These are phyloP conservation scores for Fomitopsis serialis DNA, from an alignment of 768 basidiomycete genomes.

Conservation along the genomic window DNA sequence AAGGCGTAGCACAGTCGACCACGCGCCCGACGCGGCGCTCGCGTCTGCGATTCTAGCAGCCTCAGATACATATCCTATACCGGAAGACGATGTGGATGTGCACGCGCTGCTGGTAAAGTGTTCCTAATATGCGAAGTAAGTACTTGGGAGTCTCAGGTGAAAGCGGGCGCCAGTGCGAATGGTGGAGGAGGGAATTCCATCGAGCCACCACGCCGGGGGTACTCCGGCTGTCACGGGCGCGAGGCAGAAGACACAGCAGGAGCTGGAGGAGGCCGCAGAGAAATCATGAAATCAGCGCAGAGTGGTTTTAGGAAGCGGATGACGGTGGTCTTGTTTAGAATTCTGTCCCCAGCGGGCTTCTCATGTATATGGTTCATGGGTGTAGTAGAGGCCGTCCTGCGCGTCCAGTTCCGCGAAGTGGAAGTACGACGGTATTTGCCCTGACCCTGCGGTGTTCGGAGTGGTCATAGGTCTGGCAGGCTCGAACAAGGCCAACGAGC, in stretches of 20 bases:
- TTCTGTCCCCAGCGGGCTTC: neutral
- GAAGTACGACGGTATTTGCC: slow-evolving; percentile 49
- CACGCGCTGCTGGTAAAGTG: too few relatives aligned
- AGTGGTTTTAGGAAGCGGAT: slow-evolving; percentile 51
- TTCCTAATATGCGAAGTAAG: too few relatives aligned
- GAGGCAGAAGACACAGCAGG: slow-evolving; percentile 26
- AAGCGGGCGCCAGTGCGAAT: too few relatives aligned
- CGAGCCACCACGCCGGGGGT: too few relatives aligned
- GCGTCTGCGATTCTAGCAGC: too few relatives aligned
- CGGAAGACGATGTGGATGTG: too few relatives aligned
- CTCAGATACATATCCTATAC: too few relatives aligned
- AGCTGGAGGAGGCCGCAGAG: slow-evolving; percentile 37
- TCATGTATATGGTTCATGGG: neutral
- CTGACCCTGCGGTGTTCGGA: slow-evolving; percentile 43
- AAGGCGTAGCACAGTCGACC: too few relatives aligned
- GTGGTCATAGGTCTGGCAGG: slow-evolving; percentile 35
- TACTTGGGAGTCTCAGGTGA: too few relatives aligned
- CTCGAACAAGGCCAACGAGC: slow-evolving; percentile 46
- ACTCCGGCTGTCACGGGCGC: too few relatives aligned
- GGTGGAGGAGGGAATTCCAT: too few relatives aligned
- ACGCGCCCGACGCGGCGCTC: too few relatives aligned
- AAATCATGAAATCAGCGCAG: slow-evolving; percentile 39
- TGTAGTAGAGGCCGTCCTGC: slow-evolving; percentile 47
- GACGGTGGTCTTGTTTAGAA: slow-evolving; percentile 22
- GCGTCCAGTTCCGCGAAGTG: slow-evolving; percentile 41